phyloP scores from a whole-genome alignment of 176 grass and related monocot genomes.

The Chloris gayana region DNA sequence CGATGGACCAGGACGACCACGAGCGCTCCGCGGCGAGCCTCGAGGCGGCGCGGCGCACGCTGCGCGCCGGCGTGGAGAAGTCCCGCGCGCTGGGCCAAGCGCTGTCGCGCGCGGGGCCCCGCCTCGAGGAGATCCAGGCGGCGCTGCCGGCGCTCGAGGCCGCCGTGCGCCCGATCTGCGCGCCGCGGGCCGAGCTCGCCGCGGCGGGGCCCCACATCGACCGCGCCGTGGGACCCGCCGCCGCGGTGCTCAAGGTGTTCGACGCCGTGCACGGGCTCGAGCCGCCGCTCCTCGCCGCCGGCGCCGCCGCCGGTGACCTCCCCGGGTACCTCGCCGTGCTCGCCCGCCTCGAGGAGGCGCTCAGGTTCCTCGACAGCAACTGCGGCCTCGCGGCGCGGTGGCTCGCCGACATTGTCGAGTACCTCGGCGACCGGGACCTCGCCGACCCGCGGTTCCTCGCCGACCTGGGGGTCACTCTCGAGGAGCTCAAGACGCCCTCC shows the following conservation, averaged over 20 bases:
- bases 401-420: conserved; percentile 92
- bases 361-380: conserved; percentile 73
- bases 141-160: conserved; percentile 77
- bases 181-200: conserved; percentile 49
- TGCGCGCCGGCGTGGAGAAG: conserved; percentile 57
- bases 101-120: conserved; percentile 55
- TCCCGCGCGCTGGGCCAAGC: conserved; percentile 48
- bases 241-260: conserved; percentile 96
- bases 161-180: conserved; percentile 80
- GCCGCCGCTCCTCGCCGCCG: conserved; percentile 61
- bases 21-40: conserved; percentile 44
- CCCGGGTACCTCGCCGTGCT: conserved; percentile 66
- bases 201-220: conserved; percentile 79
- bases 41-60: conserved; percentile 43
- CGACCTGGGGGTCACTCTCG: conserved; percentile 56
- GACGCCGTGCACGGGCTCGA: conserved; percentile 93
- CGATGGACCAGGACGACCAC: conserved; percentile 25
- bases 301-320: conserved; percentile 42
- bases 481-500: conserved; percentile 37
- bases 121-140: conserved; percentile 76
- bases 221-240: conserved; percentile 80
- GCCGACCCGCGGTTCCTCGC: conserved; percentile 78
- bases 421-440: conserved; percentile 79
- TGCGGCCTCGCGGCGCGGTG: conserved; percentile 77
- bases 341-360: conserved; percentile 74